These are phyloP conservation scores for Pleurozium schreberi DNA, from an alignment of 225 moss, liverwort and hornwort genomes.

Conservation along the genomic window DNA sequence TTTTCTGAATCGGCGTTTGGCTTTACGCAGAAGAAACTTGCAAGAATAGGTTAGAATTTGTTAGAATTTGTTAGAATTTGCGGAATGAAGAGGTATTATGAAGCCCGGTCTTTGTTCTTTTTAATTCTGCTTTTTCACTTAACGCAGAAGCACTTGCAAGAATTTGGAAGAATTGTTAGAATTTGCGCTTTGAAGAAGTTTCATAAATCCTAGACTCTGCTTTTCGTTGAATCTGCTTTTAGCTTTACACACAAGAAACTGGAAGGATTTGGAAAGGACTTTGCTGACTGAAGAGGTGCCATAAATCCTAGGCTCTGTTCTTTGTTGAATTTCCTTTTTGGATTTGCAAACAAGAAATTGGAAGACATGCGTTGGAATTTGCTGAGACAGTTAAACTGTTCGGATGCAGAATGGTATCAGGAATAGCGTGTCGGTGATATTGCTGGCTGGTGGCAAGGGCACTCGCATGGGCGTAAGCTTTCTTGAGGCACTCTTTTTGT, in stretches of 20 bases:
- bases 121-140: background rate
- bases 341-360: background rate
- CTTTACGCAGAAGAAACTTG: no score
- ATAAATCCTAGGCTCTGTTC: background rate
- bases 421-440: conserved; percentile 58
- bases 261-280: background rate
- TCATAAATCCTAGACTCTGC: background rate
- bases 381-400: background rate
- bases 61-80: background rate
- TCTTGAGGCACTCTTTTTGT: background rate
- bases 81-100: background rate
- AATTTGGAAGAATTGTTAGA: background rate
- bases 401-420: conserved; percentile 33
- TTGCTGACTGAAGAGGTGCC: background rate
- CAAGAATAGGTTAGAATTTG: background rate
- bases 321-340: background rate
- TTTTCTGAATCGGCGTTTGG: background rate
- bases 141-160: background rate
- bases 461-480: conserved; percentile 80
- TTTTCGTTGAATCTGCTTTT: background rate
- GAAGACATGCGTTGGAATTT: background rate
- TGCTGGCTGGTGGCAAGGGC: conserved; percentile 86
- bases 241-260: background rate
- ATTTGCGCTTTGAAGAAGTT: background rate
- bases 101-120: background rate